Conservation (phyloP, 345 rosid genomes). For the Salix exigua region DNA sequence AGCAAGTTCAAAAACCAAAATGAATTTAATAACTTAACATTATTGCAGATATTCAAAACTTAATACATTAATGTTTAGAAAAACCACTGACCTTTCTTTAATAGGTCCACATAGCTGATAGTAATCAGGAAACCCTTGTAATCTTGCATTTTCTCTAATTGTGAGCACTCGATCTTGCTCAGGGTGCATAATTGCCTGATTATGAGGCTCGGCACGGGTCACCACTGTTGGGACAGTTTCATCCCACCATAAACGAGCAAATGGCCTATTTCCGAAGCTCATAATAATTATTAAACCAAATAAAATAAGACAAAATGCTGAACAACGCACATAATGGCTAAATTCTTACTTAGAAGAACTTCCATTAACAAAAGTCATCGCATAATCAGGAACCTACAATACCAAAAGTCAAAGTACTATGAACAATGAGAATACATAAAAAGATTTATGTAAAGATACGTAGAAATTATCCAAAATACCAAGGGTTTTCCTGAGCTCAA, state of each 20-base stretch:
- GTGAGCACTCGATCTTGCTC: constrained; percentile 60
- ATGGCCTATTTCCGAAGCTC: constrained; percentile 40
- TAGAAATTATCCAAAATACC: constrained; percentile 24
- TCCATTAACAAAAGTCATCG: constrained; percentile 36
- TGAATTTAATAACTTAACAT: neutral
- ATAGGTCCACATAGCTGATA: constrained; percentile 60
- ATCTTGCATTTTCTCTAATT: constrained; percentile 64
- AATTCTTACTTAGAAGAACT: constrained; percentile 39
- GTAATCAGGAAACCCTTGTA: constrained; percentile 71
- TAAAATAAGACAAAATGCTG: neutral
- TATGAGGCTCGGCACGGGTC: constrained; percentile 71
- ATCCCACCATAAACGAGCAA: constrained; percentile 88
- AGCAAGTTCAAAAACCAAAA: too few relatives aligned
- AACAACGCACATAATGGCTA: too few relatives aligned
- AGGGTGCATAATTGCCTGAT: constrained; percentile 71
- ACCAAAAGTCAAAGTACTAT: neutral
- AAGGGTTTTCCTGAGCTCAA: constrained; percentile 41
- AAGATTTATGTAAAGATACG: too few relatives aligned
- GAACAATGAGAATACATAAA: neutral
- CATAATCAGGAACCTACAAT: constrained; percentile 48
- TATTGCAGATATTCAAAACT: neutral
- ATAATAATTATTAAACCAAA: neutral
- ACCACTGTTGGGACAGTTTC: constrained; percentile 80
- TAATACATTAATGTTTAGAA: neutral
- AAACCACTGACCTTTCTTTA: constrained; percentile 45